Percentiles rank a stretch among this genome's conserved stretches.
Evolutionary conservation across 768 basidiomycete genomes (phyloP).

Genomic region (Guyanaporus albipodus): DNA sequence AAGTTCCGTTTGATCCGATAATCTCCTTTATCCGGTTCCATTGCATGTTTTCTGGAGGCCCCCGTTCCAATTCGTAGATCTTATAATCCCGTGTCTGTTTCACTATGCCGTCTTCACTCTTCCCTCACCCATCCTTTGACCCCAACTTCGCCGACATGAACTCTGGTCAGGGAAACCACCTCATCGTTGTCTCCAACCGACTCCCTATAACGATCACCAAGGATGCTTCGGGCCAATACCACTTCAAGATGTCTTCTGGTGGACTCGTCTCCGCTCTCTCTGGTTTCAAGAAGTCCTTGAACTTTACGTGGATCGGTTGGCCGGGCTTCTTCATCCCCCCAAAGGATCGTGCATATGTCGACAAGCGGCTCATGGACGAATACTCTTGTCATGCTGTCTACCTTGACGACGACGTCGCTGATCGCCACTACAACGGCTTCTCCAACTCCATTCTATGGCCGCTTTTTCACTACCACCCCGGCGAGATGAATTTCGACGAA

Average conservation of each 20-base stretch:
- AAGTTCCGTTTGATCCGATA: constrained; percentile 28
- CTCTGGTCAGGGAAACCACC: constrained; percentile 53
- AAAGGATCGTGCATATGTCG: constrained; percentile 87
- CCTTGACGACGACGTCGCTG: constrained; percentile 97
- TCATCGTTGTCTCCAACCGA: constrained; percentile 95
- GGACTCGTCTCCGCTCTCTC: constrained; percentile 96
- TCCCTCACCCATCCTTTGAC: constrained; percentile 22
- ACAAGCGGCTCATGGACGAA: constrained; percentile 89
- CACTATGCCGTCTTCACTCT: constrained; percentile 27
- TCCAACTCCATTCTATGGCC: constrained; percentile 99
- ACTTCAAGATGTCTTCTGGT: constrained; percentile 99
- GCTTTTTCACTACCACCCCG: constrained; percentile 98
- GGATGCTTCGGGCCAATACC: constrained; percentile 88
- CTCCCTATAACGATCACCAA: constrained; percentile 95
- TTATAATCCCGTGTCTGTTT: constrained; percentile 23
- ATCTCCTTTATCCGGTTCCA: constrained; percentile 29
- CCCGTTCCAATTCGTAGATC: constrained; percentile 18
- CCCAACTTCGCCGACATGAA: constrained; percentile 40
- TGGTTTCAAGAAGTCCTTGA: constrained; percentile 97
- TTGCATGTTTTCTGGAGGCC: constrained; percentile 19
- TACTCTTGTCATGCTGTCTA: constrained; percentile 98
- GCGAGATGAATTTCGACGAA: constrained; percentile 99
- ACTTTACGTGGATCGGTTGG: constrained; percentile 98
- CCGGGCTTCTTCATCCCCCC: constrained; percentile 90
- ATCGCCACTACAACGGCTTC: constrained; percentile 97